Base-by-base conservation (phyloP, 768 basidiomycete species). In the Boletus reticuloceps region DNA sequence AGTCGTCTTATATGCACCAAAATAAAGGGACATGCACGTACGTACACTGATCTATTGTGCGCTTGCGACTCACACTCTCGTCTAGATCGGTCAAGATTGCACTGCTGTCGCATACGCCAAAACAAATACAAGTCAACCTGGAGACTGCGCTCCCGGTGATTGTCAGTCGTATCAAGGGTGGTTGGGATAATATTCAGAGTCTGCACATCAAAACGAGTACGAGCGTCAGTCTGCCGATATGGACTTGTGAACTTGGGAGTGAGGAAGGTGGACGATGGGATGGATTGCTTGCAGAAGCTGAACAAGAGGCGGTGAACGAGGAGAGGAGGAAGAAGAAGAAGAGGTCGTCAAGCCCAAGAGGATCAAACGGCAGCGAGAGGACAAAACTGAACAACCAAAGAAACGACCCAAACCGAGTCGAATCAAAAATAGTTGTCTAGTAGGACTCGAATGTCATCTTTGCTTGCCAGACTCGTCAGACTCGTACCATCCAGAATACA, bases 1-100 rank as follows among this genome's bases (percentile, higher is more conserved):
- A 86, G 5, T 94, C 94, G 12, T 95, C 96, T 3, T 97, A 97
- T 72, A 91, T 97, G 87, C 90, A 94, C 70, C 91, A 94, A 73
- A 93, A 94, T 53, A 85, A 83, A 59, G 97, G 97, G 13, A 97
- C 94, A 7, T 92, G 89, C 82, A 85, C 87, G 91, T 95, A 75
- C 49, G 93, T 82, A 17, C 25, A 17, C 22, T 31, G 36, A 32
- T 32, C 6, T 17, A 27, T 34, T 17, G 27, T n/a, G 11, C 25
- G 12, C 38, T 10, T 5, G 17, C 3, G 25, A 37, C 37, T 51
- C 22, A 52, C 3, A 25, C 2, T 22, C 12, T 43, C 31, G 32
- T 38, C 29, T 62, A 95, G 93, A 27, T 86, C 94, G 31, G 82
- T 98, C 58, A 94, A 94, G 74, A 77, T 98, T 48, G 88, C 85